Percentiles rank a stretch among this genome's conserved stretches.
Evolutionary conservation across 1,139 yeast genomes (phyloP).

Genomic region (Kluyveromyces sp.): DNA sequence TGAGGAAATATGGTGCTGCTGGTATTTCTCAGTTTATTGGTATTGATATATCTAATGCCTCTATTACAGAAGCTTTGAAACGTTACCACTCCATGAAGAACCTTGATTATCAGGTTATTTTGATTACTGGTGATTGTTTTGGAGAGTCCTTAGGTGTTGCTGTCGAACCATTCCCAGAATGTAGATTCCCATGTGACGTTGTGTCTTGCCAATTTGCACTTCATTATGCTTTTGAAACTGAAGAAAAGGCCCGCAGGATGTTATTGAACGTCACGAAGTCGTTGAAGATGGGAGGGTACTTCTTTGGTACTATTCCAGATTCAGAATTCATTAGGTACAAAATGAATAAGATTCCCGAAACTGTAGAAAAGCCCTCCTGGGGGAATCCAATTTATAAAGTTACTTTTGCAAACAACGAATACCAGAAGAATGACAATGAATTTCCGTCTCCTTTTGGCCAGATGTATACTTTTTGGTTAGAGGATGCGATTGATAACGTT

Average conservation of each 20-base stretch:
- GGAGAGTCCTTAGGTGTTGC: slow-evolving; percentile 60
- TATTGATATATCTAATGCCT: slow-evolving; percentile 83
- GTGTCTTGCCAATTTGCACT: slow-evolving; percentile 88
- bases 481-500: slow-evolving; percentile 92
- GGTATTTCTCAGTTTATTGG: slow-evolving; percentile 75
- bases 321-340: slow-evolving; percentile 73
- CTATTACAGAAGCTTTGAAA: slow-evolving; percentile 74
- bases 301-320: slow-evolving; percentile 91
- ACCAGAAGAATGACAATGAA: slow-evolving; percentile 52
- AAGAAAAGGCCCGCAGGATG: slow-evolving; percentile 65
- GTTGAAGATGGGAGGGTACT: slow-evolving; percentile 71
- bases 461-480: slow-evolving; percentile 68
- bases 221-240: slow-evolving; percentile 90
- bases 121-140: slow-evolving; percentile 90
- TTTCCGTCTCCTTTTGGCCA: slow-evolving; percentile 80
- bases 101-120: slow-evolving; percentile 60
- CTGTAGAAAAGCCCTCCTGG: slow-evolving; percentile 52
- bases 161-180: slow-evolving; percentile 58
- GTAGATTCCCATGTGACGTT: slow-evolving; percentile 75
- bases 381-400: slow-evolving; percentile 82
- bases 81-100: slow-evolving; percentile 55
- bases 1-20: slow-evolving; percentile 79
- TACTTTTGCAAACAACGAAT: slow-evolving; percentile 63
- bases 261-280: slow-evolving; percentile 70
- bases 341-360: slow-evolving; percentile 40